These are phyloP conservation scores for Turnera subulata DNA, from an alignment of 345 rosid species.

Conservation along the genomic window DNA sequence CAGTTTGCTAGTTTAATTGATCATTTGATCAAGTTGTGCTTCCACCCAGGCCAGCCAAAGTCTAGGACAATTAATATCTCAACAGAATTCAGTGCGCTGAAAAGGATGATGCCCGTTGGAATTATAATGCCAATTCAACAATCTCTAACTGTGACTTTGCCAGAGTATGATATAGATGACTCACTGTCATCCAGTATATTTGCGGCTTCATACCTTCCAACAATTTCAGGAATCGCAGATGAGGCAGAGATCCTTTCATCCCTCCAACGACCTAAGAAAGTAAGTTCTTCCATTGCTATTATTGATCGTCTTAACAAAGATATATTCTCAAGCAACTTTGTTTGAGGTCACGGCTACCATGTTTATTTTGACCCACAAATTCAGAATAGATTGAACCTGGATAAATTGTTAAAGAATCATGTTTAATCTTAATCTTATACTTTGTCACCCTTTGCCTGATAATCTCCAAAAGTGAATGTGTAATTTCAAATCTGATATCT, in stretches of 20 bases:
- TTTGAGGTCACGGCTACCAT: not conserved
- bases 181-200: conserved; percentile 59
- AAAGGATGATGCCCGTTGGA: conserved; percentile 94
- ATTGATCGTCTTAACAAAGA: conserved; percentile 1
- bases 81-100: conserved; percentile 94
- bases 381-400: too few species aligned
- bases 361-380: not conserved
- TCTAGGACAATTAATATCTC: conserved; percentile 74
- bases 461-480: too few species aligned
- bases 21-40: conserved; percentile 84
- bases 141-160: conserved; percentile 83
- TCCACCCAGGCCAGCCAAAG: conserved; percentile 83
- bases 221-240: conserved; percentile 79
- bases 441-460: too few species aligned
- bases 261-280: conserved; percentile 93
- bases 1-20: conserved; percentile 90
- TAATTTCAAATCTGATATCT: too few species aligned
- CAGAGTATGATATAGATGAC: conserved; percentile 49
- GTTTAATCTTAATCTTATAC: too few species aligned
- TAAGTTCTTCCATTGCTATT: conserved; percentile 20
- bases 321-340: not conserved
- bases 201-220: conserved; percentile 75
- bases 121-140: conserved; percentile 91
- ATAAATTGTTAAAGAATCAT: too few species aligned
- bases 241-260: conserved; percentile 99